phyloP scores from a whole-genome alignment of 2,329 filamentous ascomycete species.

The Hypocreales sp. region DNA sequence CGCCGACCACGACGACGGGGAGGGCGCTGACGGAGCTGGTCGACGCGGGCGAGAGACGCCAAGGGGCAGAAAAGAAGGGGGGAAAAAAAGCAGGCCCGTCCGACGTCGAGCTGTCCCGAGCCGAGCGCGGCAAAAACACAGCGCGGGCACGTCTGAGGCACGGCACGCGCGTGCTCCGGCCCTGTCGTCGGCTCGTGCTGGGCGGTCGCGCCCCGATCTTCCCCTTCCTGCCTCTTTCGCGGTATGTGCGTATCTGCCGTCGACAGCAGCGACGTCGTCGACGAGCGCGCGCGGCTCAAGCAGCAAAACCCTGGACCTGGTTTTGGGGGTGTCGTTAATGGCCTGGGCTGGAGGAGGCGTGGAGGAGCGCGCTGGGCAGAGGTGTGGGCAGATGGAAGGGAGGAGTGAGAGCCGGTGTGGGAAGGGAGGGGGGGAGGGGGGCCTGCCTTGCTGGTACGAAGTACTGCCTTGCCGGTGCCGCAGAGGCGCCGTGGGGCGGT shows the following conservation, averaged over 20 bases:
- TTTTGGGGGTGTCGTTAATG: constrained; percentile 25
- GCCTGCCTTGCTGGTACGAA: too few relatives aligned
- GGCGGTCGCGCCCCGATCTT: too few relatives aligned
- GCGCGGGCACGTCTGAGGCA: not conserved
- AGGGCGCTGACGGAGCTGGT: too few relatives aligned
- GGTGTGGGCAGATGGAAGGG: constrained; percentile 17
- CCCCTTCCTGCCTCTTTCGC: too few relatives aligned
- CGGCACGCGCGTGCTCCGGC: not conserved
- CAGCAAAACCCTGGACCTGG: constrained; percentile 13
- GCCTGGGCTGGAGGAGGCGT: constrained; percentile 19
- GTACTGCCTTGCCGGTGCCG: too few relatives aligned
- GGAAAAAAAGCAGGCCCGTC: too few relatives aligned
- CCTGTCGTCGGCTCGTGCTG: not conserved
- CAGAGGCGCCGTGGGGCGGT: too few relatives aligned
- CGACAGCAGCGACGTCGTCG: constrained; percentile 3
- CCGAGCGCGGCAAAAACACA: not conserved
- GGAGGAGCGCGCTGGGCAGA: constrained; percentile 18
- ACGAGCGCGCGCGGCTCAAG: constrained; percentile 6
- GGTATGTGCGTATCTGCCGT: too few relatives aligned
- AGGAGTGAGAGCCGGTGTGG: constrained; percentile 4
- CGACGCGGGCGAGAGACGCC: too few relatives aligned
- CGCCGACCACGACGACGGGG: too few relatives aligned
- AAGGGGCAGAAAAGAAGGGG: too few relatives aligned
- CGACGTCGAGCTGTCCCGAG: not conserved
- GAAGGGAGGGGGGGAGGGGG: constrained; percentile 5